phyloP scores from a whole-genome alignment of 257 asterid species.

The Salvia rosmarinus region DNA sequence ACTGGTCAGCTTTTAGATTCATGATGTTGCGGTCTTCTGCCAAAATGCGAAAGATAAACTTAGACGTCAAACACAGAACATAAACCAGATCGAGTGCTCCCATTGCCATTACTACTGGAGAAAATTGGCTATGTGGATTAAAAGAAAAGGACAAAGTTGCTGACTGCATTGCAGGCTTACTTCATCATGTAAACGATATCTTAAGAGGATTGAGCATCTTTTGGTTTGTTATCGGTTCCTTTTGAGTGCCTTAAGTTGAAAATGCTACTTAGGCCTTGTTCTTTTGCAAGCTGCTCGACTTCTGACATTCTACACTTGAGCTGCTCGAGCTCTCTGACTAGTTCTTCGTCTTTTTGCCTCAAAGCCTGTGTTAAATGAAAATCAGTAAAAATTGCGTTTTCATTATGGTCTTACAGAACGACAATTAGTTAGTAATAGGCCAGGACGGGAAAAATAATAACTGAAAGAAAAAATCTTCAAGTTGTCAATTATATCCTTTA shows the following conservation, averaged over 20 bases:
- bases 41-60: not conserved
- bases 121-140: too few species aligned
- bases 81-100: not conserved
- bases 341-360: conserved; percentile 63
- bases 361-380: conserved; percentile 41
- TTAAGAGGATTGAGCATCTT: conserved; percentile 32
- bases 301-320: conserved; percentile 51
- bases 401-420: too few species aligned
- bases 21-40: conserved; percentile 21
- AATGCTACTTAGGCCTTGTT: conserved; percentile 37
- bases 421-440: too few species aligned
- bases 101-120: too few species aligned
- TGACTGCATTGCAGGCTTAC: not conserved
- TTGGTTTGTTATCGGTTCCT: conserved; percentile 36
- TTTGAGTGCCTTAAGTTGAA: conserved; percentile 35
- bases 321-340: conserved; percentile 58
- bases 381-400: too few species aligned
- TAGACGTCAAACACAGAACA: not conserved
- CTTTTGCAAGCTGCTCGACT: conserved; percentile 55
- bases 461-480: too few species aligned
- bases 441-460: too few species aligned
- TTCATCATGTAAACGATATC: not conserved
- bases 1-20: conserved; percentile 3
- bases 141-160: too few species aligned
- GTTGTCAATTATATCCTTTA: too few species aligned